Evolutionary conservation across 1,139 yeast species (phyloP).

Genomic region (Hanseniaspora uvarum): DNA sequence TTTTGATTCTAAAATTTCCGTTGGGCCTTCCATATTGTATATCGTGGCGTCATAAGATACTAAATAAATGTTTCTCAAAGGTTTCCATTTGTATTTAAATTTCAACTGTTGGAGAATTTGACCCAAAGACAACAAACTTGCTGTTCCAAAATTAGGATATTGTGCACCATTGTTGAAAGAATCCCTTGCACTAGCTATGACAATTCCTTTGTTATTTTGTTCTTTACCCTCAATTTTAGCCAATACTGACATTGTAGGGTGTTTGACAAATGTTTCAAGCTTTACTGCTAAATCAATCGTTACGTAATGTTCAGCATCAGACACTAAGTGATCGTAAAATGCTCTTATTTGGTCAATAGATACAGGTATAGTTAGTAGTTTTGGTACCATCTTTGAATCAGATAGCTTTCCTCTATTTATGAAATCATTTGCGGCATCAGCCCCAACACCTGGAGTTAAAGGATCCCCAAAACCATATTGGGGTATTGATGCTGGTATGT

Average conservation of each 20-base stretch:
- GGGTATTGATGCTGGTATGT: slow-evolving; percentile 54
- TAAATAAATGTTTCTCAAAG: slow-evolving; percentile 72
- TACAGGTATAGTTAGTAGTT: slow-evolving; percentile 66
- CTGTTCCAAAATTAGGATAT: slow-evolving; percentile 67
- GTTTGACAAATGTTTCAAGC: slow-evolving; percentile 48
- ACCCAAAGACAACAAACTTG: slow-evolving; percentile 59
- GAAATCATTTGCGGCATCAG: slow-evolving; percentile 24
- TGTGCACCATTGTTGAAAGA: slow-evolving; percentile 67
- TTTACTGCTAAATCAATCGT: slow-evolving; percentile 36
- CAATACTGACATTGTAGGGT: slow-evolving; percentile 66
- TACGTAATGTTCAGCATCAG: slow-evolving; percentile 37
- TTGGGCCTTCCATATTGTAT: slow-evolving; percentile 74
- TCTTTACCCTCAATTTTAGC: slow-evolving; percentile 76
- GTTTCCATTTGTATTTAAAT: slow-evolving; percentile 64
- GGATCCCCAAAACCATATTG: slow-evolving; percentile 70
- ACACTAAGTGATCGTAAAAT: slow-evolving; percentile 39
- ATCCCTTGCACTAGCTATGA: slow-evolving; percentile 81
- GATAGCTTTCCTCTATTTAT: slow-evolving; percentile 34
- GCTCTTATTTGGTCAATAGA: slow-evolving; percentile 57
- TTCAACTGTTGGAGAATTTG: slow-evolving; percentile 60
- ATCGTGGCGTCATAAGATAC: slow-evolving; percentile 79
- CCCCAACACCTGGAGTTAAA: slow-evolving; percentile 57
- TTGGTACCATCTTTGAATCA: slow-evolving; percentile 46
- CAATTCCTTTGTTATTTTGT: slow-evolving; percentile 60
- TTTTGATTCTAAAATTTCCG: slow-evolving; percentile 64